phyloP scores from a whole-genome alignment of 1,284 basidiomycete species.

The Sanghuangporus sanghuang region DNA sequence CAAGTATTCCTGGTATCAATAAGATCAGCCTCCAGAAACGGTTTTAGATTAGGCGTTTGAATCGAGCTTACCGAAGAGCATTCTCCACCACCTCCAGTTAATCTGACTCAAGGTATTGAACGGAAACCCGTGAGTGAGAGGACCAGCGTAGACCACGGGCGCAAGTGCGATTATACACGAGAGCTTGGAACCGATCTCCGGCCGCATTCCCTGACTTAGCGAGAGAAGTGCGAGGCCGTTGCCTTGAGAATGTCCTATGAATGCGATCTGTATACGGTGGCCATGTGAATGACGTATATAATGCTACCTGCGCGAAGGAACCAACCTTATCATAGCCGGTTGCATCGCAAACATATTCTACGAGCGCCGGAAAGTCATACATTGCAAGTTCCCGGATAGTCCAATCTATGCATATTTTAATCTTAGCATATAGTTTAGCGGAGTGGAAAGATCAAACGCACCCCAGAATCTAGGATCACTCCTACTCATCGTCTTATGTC shows the following conservation, averaged over 20 bases:
- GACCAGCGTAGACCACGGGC: constrained; percentile 56
- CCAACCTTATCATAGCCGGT: constrained; percentile 50
- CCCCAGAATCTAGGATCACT: constrained; percentile 56
- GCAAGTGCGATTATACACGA: constrained; percentile 55
- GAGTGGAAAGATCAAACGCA: constrained; percentile 23
- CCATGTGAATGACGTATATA: constrained; percentile 18
- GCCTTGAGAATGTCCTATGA: constrained; percentile 59
- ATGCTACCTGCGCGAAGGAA: constrained; percentile 11
- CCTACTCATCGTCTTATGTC: constrained; percentile 41
- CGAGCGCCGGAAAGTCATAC: constrained; percentile 55
- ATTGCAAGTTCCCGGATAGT: constrained; percentile 56
- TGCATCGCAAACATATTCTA: constrained; percentile 48
- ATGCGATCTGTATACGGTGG: constrained; percentile 37
- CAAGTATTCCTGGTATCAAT: constrained; percentile 36
- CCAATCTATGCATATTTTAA: constrained; percentile 36
- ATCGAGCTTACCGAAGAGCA: constrained; percentile 38
- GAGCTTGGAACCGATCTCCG: constrained; percentile 47
- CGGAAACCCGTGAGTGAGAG: constrained; percentile 52
- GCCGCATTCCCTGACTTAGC: constrained; percentile 50
- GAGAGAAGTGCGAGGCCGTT: constrained; percentile 50
- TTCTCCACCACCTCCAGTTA: constrained; percentile 49
- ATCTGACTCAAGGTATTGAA: constrained; percentile 43
- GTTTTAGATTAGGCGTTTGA: background rate
- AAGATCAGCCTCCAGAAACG: background rate
- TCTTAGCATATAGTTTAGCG: constrained; percentile 2